Conservation (phyloP, 331 rosid genomes). For the Malus hybrid region DNA sequence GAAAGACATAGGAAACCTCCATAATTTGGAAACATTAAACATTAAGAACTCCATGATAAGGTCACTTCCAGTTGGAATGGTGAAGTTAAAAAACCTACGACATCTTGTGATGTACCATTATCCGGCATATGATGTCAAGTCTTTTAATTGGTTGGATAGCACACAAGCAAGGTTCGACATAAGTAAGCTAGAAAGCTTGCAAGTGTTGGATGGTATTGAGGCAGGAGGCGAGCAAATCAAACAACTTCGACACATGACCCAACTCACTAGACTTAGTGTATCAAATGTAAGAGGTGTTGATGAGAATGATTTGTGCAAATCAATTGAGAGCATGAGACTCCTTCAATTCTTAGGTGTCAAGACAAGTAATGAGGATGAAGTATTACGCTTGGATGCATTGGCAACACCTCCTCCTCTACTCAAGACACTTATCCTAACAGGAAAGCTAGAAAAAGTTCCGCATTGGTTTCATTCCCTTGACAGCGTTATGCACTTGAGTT, state of each 20-base stretch:
- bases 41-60: neutral
- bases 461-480: conserved; percentile 1
- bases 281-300: neutral
- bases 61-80: neutral
- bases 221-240: neutral
- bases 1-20: neutral
- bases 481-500: neutral
- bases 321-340: neutral
- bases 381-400: conserved; percentile 2
- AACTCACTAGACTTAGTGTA: neutral
- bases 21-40: neutral
- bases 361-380: neutral
- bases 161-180: neutral
- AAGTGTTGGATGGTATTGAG: neutral
- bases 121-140: neutral
- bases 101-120: neutral
- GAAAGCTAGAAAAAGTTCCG: conserved; percentile 1
- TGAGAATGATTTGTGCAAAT: neutral
- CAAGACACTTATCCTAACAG: neutral
- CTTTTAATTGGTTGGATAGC: neutral
- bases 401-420: neutral
- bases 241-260: neutral
- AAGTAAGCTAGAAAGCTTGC: neutral
- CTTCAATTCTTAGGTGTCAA: neutral
- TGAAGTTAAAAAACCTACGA: neutral